A percentile compares a stretch with the other conserved stretches of the same genome.
phyloP scores from a whole-genome alignment of 495 filamentous ascomycete genomes.

The Cercophora scortea region DNA sequence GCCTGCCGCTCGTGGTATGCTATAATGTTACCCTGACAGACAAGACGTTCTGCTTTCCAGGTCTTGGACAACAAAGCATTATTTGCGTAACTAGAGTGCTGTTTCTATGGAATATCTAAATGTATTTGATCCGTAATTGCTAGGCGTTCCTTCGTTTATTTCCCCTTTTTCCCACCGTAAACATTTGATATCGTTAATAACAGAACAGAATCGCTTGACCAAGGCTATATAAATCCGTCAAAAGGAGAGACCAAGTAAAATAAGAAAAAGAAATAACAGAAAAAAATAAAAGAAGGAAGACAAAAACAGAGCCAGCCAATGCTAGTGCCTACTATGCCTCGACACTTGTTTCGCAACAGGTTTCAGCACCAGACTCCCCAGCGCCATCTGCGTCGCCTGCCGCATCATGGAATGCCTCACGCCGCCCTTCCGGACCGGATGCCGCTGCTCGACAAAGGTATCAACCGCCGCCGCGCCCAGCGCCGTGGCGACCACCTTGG shows the following conservation, averaged over 20 bases:
- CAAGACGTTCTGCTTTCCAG: no score
- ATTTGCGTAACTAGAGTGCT: no score
- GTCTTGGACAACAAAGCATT: no score
- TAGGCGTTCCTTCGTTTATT: no score
- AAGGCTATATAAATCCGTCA: not conserved
- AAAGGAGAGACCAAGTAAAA: not conserved
- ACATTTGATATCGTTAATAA: no score
- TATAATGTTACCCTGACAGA: no score
- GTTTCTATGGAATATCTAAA: no score
- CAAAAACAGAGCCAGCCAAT: not conserved
- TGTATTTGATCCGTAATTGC: no score
- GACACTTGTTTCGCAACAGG: slow-evolving; percentile 1
- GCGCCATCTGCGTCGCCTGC: slow-evolving; percentile 15
- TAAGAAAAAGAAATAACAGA: not conserved
- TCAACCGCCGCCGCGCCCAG: slow-evolving; percentile 23
- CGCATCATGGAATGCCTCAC: slow-evolving; percentile 16
- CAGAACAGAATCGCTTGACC: no score
- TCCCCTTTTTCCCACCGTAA: no score
- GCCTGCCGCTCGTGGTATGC: no score
- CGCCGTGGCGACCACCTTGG: slow-evolving; percentile 20
- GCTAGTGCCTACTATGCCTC: not conserved
- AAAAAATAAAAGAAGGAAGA: not conserved
- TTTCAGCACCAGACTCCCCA: slow-evolving; percentile 15
- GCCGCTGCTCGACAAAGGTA: slow-evolving; percentile 15
- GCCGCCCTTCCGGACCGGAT: slow-evolving; percentile 20